Percentiles rank a stretch among this genome's conserved stretches.
Conservation (phyloP, 2,329 filamentous ascomycete genomes). For the Epichloe brachyelytri region DNA sequence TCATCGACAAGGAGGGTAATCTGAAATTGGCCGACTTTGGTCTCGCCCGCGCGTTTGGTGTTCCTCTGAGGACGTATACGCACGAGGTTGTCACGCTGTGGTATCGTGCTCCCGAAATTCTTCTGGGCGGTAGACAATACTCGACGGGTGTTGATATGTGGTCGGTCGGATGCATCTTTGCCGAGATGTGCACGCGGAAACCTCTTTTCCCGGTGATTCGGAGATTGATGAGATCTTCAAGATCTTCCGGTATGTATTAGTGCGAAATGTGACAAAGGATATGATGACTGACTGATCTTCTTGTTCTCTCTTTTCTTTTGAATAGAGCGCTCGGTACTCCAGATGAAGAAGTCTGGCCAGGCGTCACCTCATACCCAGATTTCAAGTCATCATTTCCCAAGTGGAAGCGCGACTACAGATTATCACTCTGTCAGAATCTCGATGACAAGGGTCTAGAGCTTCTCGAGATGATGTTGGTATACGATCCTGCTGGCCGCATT, state of each 20-base stretch:
- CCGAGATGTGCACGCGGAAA: conserved; percentile 91
- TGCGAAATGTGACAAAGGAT: not conserved
- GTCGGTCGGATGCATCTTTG: conserved; percentile 89
- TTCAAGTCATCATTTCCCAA: conserved; percentile 89
- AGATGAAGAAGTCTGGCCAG: conserved; percentile 70
- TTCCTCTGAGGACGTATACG: conserved; percentile 81
- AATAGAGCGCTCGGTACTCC: conserved; percentile 67
- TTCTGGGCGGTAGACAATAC: conserved; percentile 82
- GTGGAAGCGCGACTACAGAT: conserved; percentile 61
- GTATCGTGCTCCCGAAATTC: conserved; percentile 85
- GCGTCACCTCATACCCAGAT: conserved; percentile 87
- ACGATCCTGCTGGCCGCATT: conserved; percentile 75
- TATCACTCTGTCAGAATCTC: conserved; percentile 56
- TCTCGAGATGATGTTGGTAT: conserved; percentile 60
- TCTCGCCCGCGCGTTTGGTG: conserved; percentile 78
- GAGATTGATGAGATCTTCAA: conserved; percentile 33
- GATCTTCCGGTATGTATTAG: conserved; percentile 53
- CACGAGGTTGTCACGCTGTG: conserved; percentile 92
- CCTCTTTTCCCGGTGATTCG: conserved; percentile 86
- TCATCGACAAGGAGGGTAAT: conserved; percentile 78
- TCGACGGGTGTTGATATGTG: conserved; percentile 94
- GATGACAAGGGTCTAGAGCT: conserved; percentile 61
- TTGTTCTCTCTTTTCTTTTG: not conserved
- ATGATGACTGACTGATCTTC: not conserved
- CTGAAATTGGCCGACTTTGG: conserved; percentile 86